These are phyloP conservation scores for Penicillium samsonianum DNA, from an alignment of 495 filamentous ascomycete species.

Conservation along the genomic window DNA sequence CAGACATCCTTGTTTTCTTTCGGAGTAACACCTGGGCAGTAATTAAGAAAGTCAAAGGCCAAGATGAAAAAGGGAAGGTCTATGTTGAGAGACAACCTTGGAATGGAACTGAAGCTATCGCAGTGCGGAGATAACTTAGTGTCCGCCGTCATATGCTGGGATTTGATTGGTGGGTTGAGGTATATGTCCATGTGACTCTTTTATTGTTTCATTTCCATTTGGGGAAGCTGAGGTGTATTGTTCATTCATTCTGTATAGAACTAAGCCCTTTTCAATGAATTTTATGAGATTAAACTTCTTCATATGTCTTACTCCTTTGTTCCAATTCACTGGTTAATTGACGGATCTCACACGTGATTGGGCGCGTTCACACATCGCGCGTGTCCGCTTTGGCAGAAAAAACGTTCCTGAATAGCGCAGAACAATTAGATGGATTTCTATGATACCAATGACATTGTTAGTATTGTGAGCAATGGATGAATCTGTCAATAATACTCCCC, in stretches of 20 bases:
- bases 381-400: slow-evolving; percentile 36
- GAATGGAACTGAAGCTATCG: slow-evolving; percentile 2
- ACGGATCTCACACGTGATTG: slow-evolving; percentile 27
- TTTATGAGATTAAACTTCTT: neutral
- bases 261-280: too few relatives aligned
- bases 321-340: slow-evolving; percentile 10
- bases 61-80: neutral
- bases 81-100: neutral
- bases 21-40: neutral
- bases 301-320: neutral
- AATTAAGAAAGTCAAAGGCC: neutral
- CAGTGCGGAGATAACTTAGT: slow-evolving; percentile 22
- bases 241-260: neutral
- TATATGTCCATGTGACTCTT: neutral
- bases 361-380: slow-evolving; percentile 17
- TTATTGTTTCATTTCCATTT: neutral
- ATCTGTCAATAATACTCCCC: slow-evolving; percentile 48
- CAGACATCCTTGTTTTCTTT: slow-evolving; percentile 31
- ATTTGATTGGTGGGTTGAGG: slow-evolving; percentile 6
- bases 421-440: slow-evolving; percentile 14
- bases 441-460: slow-evolving; percentile 5
- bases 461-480: slow-evolving; percentile 38
- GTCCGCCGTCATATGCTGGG: slow-evolving; percentile 6
- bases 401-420: slow-evolving; percentile 19
- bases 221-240: neutral